Base-by-base conservation (phyloP, 257 asterid genomes). In the Fraxinus anomala region DNA sequence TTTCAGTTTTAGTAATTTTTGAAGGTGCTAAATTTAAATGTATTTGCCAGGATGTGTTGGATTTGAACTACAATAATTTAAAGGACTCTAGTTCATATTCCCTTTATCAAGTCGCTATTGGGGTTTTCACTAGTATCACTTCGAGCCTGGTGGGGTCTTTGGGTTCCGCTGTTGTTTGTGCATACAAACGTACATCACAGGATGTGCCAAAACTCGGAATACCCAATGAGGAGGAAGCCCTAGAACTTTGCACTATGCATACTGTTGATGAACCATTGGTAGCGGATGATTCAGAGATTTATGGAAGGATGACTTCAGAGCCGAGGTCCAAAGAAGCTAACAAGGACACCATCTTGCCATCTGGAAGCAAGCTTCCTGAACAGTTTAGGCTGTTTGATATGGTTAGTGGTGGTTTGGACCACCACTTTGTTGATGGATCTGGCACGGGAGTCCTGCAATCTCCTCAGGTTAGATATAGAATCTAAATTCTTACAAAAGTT, bases 331-430 rank as follows among this genome's bases (percentile, higher is more conserved):
- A 82, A 49, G 88, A 84, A 77, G 77, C 82, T 44, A 78, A 83
- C 11, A 83, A 82, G 51, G 83, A 73, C 76, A 72, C 39, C 63
- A 70, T 70, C 71, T 59, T 73, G 79, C 86, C 86, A 44, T 82
- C 88, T 49, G 36, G 82, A 72, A 88, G 87, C 87, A 80, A 77
- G 83, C 65, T 40, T 79, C 78, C 63, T 0, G 90, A 77, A 56
- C 76, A 74, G 42, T 93, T 92, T 54, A 67, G 82, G 84, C 93
- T 73, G 83, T 96, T 96, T 88, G 99, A 93, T 82, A 88, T 96
- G 92, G 91, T 92, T 69, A 89, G 39, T 69, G 94, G 83, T 83
- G 89, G 89, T 85, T 90, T 89, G 2, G 98, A 92, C 82, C 99
- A 96, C 89, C 95, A 96, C 88, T 96, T 91, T 75, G 87, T 80